Base-by-base conservation (phyloP, 306 rosid species). In the Purshia tridentata region DNA sequence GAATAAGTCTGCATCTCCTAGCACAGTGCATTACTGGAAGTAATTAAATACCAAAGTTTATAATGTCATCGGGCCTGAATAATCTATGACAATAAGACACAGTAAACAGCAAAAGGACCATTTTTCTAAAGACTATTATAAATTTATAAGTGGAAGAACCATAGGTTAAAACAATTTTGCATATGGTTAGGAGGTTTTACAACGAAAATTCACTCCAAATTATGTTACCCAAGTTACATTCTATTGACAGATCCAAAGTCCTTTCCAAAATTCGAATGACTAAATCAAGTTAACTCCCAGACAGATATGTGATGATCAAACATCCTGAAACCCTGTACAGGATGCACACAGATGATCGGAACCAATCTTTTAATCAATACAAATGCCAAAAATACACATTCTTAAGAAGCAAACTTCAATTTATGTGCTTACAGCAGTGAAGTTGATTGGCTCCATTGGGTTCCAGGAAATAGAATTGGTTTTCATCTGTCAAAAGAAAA, bases 361-460 rank as follows among this genome's bases (percentile, higher is more conserved):
- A 59, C 35, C 42, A 70, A 45, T 55, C 70, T 54, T 46, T 54
- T 22, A 14, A 7, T 69, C n/a, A 46, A 10, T 41, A 45, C 12
- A 58, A 50, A 37, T 45, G 23, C 47, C 18, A 71, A n/a, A 47
- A 67, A 39, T 20, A 79, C 51, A 45, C 4, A 72, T 22, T 57
- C 44, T 37, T 1, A 51, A 47, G 23, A n/a, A 48, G 67, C 8
- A 63, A 79, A 70, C 5, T 44, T 67, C 42, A 67, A 71, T 69
- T 39, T 37, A 51, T 59, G 59, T 54, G 79, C 99, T 94, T 88
- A 94, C 99, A 70, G 90, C 88, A 55, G 96, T 89, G 81, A 94
- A 94, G 82, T 94, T 94, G 69, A 94, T 74, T 62, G 99, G 99
- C 75, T 94, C 99, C 96, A 88, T 94, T 29, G 97, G 99, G 60